Base-by-base conservation (phyloP, 2,329 filamentous ascomycete genomes). In the Juglanconis sp. region DNA sequence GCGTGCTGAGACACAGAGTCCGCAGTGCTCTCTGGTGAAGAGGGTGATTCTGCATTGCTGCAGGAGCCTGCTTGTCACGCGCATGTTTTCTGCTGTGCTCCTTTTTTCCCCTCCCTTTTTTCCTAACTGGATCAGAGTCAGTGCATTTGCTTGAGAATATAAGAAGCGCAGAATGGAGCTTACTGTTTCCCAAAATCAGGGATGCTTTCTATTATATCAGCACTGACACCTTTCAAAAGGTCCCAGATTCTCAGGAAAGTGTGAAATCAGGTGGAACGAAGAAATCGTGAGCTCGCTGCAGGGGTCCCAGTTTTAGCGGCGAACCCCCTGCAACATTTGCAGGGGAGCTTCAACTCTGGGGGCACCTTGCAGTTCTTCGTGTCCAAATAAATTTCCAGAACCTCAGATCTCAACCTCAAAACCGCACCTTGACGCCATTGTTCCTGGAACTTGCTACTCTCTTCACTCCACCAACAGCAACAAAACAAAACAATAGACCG, bases 21-120 rank as follows among this genome's bases (percentile, higher is more conserved):
- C 85, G 72, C 90, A 94, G 62, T 87, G 87, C 40, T 84, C 77
- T 47, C 90, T 84, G 3, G 87, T 91, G 73, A 93, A 93, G 36
- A 93, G 79, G 0, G 90, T 93, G 68, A 93, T 87, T 61, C 87
- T 82, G 69, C 81, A 85, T 63, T 81, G 68, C 62, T 80, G 81
- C 46, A 85, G 68, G 4, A 87, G 73, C 53, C 78, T 76, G 46
- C 68, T 65, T 1, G 85, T 81, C 40, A 76, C 69, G 62, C 77
- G 80, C 85, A 88, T 87, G 56, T 67, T 48, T 36, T n/a, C 15
- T 24, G 31, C 7, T 47, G 7, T 49, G 44, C 2, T 51, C 38
- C 17, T 24, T 24, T 24, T 24, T 24, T 24, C 24, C 24, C 24
- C 24, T 24, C 24, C 24, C 24, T 24, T 24, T 24, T 24, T 24